These are phyloP conservation scores for Boletus sp. DNA, from an alignment of 1,284 basidiomycete species.

Conservation along the genomic window DNA sequence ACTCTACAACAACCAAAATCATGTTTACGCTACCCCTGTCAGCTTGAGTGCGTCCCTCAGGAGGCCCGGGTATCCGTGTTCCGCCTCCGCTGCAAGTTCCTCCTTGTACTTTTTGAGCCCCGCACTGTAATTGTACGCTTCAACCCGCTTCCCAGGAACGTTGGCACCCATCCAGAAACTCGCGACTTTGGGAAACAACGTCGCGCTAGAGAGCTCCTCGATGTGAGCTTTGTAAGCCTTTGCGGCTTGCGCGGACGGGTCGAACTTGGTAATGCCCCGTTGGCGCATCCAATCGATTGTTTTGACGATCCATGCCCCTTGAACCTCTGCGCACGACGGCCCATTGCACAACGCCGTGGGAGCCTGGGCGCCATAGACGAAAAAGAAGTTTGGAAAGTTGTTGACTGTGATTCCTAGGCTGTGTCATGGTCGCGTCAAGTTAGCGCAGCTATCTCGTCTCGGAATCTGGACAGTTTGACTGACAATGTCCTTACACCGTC, in stretches of 20 bases:
- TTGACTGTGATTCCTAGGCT: slow-evolving; percentile 13
- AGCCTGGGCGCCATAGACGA: slow-evolving; percentile 14
- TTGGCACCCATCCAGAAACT: slow-evolving; percentile 24
- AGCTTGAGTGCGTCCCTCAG: slow-evolving; percentile 16
- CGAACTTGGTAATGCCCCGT: slow-evolving; percentile 16
- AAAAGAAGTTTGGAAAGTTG: slow-evolving; percentile 18
- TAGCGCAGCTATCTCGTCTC: neutral
- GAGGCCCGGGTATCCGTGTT: slow-evolving; percentile 17
- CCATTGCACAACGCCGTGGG: slow-evolving; percentile 16
- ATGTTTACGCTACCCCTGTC: neutral
- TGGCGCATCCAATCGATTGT: slow-evolving; percentile 11
- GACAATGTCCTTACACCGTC: slow-evolving; percentile 15
- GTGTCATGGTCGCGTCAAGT: neutral
- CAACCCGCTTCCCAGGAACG: slow-evolving; percentile 17
- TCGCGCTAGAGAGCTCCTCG: neutral
- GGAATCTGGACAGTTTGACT: neutral
- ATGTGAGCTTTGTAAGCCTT: slow-evolving; percentile 14
- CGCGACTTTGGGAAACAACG: slow-evolving; percentile 14
- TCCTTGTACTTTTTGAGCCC: slow-evolving; percentile 18
- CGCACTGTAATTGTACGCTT: slow-evolving; percentile 15
- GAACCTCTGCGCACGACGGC: slow-evolving; percentile 12
- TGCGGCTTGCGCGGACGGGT: slow-evolving; percentile 3
- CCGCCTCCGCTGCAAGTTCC: slow-evolving; percentile 14
- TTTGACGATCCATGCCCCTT: slow-evolving; percentile 12
- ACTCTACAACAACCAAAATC: neutral